A percentile compares a stretch with the other conserved stretches of the same genome.
Conservation (phyloP, 140 eudicot genomes). For the Anethum foeniculum region DNA sequence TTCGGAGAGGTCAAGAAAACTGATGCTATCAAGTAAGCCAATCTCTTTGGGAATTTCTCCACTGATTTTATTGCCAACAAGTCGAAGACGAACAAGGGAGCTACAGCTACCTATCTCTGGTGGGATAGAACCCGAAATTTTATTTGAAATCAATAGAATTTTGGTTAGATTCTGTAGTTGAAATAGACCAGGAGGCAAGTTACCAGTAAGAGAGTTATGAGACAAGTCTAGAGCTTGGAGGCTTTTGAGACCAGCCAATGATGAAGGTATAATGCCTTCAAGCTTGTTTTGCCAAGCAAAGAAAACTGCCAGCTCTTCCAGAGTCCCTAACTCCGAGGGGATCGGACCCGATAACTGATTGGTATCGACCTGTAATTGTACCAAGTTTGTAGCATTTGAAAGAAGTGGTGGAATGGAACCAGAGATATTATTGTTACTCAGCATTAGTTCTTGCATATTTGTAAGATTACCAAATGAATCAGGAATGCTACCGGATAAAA, state of each 20-base stretch:
- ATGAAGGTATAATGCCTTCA: constrained; percentile 60
- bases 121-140: constrained; percentile 60
- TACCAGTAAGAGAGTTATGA: constrained; percentile 69
- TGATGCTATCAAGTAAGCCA: constrained; percentile 48
- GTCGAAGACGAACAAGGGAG: constrained; percentile 51
- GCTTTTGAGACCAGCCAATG: constrained; percentile 45
- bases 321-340: constrained; percentile 48
- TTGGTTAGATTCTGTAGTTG: constrained; percentile 56
- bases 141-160: constrained; percentile 56
- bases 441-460: constrained; percentile 59
- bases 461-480: constrained; percentile 46
- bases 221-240: constrained; percentile 74
- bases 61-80: constrained; percentile 47
- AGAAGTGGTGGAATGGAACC: constrained; percentile 59
- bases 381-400: constrained; percentile 47
- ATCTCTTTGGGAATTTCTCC: constrained; percentile 64
- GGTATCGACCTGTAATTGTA: constrained; percentile 65
- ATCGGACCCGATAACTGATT: constrained; percentile 63
- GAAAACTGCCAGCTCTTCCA: constrained; percentile 50
- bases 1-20: constrained; percentile 64
- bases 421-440: constrained; percentile 58
- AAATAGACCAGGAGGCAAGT: constrained; percentile 58
- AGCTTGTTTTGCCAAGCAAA: constrained; percentile 73
- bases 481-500: constrained; percentile 57
- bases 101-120: constrained; percentile 55